These are phyloP conservation scores for Aaosphaeria pasadenensis DNA, from an alignment of 2,329 filamentous ascomycete species.

Conservation along the genomic window DNA sequence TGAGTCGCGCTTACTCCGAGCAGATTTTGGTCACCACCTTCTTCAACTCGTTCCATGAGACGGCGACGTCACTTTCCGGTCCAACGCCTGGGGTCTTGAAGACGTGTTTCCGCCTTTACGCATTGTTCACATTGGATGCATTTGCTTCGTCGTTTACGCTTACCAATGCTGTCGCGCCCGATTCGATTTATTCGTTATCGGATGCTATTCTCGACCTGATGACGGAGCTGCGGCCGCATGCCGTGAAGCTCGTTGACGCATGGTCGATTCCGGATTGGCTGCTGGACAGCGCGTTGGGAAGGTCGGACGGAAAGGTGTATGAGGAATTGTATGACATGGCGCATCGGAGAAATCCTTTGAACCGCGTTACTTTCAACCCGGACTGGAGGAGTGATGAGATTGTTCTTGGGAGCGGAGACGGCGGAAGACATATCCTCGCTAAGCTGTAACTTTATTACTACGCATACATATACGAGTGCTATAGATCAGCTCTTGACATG, in stretches of 20 bases:
- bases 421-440: conserved; percentile 21
- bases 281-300: conserved; percentile 50
- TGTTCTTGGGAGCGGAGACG: conserved; percentile 45
- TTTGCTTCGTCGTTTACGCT: conserved; percentile 46
- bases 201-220: conserved; percentile 46
- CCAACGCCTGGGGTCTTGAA: conserved; percentile 34
- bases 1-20: conserved; percentile 48
- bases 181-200: conserved; percentile 41
- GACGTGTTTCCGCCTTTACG: conserved; percentile 48
- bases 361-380: conserved; percentile 50
- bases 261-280: conserved; percentile 55
- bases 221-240: conserved; percentile 48
- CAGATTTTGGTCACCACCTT: conserved; percentile 49
- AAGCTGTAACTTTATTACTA: conserved; percentile 14
- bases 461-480: too few species aligned
- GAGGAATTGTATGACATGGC: conserved; percentile 53
- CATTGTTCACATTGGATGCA: conserved; percentile 47
- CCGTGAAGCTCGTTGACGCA: conserved; percentile 50
- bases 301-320: conserved; percentile 53
- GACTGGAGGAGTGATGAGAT: conserved; percentile 50
- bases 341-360: conserved; percentile 51
- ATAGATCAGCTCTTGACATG: too few species aligned
- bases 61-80: conserved; percentile 17
- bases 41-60: conserved; percentile 35
- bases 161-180: conserved; percentile 41